Conservation (phyloP, 495 filamentous ascomycete genomes). For the Hypoxylon lienhwacheense region DNA sequence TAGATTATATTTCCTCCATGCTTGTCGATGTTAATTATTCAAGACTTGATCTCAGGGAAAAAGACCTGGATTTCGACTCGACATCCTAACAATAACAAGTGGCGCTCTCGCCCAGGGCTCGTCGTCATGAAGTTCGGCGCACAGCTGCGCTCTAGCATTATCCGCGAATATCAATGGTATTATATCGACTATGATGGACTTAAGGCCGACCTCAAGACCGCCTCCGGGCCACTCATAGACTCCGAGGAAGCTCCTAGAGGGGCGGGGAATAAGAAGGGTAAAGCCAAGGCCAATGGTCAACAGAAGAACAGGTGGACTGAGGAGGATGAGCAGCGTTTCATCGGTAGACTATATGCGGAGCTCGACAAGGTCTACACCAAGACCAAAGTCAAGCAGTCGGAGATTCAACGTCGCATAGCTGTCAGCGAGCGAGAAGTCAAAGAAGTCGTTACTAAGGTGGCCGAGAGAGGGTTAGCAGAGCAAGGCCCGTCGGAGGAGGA, state of each 20-base stretch:
- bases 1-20: background rate
- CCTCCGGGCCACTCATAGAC: constrained; percentile 55
- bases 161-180: constrained; percentile 93
- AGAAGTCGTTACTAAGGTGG: constrained; percentile 76
- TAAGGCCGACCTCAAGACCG: constrained; percentile 80
- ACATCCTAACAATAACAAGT: constrained; percentile 25
- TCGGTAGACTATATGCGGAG: constrained; percentile 81
- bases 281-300: constrained; percentile 54
- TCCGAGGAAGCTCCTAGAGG: constrained; percentile 14
- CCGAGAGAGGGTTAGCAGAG: constrained; percentile 56
- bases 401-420: constrained; percentile 87
- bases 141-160: constrained; percentile 88
- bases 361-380: constrained; percentile 96
- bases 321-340: constrained; percentile 88
- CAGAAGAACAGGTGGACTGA: constrained; percentile 74
- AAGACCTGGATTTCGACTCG: constrained; percentile 38
- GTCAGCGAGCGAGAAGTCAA: constrained; percentile 84
- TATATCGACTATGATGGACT: constrained; percentile 97
- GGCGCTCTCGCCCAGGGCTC: constrained; percentile 43
- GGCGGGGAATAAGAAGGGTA: constrained; percentile 41
- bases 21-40: constrained; percentile 51
- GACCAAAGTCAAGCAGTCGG: constrained; percentile 91
- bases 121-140: constrained; percentile 85
- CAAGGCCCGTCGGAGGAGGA: constrained; percentile 81
- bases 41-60: constrained; percentile 49